phyloP scores from a whole-genome alignment of 2,329 filamentous ascomycete genomes.

The Fusarium sp. region DNA sequence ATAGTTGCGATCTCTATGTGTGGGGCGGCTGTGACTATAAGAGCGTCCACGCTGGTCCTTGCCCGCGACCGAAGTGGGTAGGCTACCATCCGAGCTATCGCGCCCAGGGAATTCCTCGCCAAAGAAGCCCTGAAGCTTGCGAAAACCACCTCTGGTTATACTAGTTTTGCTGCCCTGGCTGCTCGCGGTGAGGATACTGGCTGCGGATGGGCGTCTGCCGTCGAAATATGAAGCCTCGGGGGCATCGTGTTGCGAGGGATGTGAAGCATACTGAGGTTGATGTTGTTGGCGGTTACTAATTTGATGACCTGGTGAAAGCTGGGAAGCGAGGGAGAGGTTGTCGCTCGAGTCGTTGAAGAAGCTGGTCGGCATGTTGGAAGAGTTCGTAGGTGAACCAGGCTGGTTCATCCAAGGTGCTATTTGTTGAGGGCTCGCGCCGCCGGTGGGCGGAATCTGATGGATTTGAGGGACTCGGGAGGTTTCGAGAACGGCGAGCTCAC shows the following conservation, averaged over 20 bases:
- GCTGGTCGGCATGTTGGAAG: constrained; percentile 61
- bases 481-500: constrained; percentile 76
- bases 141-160: constrained; percentile 75
- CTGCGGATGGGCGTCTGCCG: constrained; percentile 85
- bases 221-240: constrained; percentile 73
- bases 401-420: constrained; percentile 69
- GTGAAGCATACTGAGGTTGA: constrained; percentile 50
- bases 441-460: constrained; percentile 62
- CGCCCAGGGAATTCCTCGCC: constrained; percentile 85
- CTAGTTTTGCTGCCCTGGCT: constrained; percentile 84
- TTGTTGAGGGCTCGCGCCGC: constrained; percentile 65
- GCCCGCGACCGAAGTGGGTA: constrained; percentile 59
- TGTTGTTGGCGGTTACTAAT: constrained; percentile 44
- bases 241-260: constrained; percentile 61
- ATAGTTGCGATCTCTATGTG: constrained; percentile 80
- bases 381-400: constrained; percentile 51
- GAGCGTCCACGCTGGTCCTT: constrained; percentile 73
- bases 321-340: constrained; percentile 69
- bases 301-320: constrained; percentile 77
- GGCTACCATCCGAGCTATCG: constrained; percentile 79
- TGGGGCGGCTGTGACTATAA: constrained; percentile 67
- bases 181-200: constrained; percentile 82
- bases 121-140: constrained; percentile 91
- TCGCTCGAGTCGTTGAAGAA: constrained; percentile 84
- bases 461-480: constrained; percentile 70